A percentile compares a stretch with the other conserved stretches of the same genome.
phyloP scores from a whole-genome alignment of 108 stramenopile species.

The Pseudonitzschia delicatissima region DNA sequence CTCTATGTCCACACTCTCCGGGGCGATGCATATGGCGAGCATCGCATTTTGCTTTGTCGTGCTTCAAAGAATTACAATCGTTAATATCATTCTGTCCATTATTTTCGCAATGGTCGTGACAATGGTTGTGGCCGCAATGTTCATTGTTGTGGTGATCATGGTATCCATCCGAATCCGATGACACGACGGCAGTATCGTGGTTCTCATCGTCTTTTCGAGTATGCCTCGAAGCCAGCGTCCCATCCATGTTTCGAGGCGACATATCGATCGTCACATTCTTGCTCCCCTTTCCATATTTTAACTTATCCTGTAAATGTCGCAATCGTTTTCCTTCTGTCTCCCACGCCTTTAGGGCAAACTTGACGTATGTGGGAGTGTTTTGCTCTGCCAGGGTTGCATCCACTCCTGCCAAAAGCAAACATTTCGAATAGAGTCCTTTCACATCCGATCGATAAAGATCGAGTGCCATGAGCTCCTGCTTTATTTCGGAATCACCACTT shows the following conservation, averaged over 20 bases:
- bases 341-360: conserved; percentile 48
- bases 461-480: conserved; percentile 29
- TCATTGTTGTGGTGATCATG: not conserved
- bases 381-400: conserved; percentile 27
- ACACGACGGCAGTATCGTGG: not conserved
- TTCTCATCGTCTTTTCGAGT: not conserved
- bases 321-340: conserved; percentile 39
- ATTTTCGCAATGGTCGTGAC: conserved; percentile 19
- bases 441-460: conserved; percentile 30
- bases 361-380: conserved; percentile 19
- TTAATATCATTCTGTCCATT: conserved; percentile 3
- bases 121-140: conserved; percentile 9
- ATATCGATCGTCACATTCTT: not conserved
- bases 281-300: not conserved
- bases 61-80: not conserved
- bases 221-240: not conserved
- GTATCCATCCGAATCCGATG: not conserved
- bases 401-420: conserved; percentile 48
- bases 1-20: conserved; percentile 63
- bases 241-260: not conserved
- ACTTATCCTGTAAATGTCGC: not conserved
- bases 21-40: conserved; percentile 50
- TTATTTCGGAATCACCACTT: conserved; percentile 5
- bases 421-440: conserved; percentile 32
- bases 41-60: conserved; percentile 13